Conservation (phyloP, 257 asterid genomes). For the Rhazya stricta region DNA sequence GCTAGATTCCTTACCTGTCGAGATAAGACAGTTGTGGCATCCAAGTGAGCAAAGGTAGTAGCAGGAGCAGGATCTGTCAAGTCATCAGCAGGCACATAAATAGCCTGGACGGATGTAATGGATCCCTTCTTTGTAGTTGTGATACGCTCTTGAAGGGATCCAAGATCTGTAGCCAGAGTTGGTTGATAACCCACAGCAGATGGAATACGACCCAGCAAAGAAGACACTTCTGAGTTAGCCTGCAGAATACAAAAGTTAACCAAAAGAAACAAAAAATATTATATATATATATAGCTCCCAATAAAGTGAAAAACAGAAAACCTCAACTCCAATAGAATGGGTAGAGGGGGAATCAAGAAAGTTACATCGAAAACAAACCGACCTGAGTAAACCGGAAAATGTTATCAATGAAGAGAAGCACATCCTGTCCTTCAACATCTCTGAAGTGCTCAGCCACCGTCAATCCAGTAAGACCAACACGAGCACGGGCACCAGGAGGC, state of each 20-base stretch:
- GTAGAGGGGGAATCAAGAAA: not conserved
- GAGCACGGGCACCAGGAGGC: conserved; percentile 99
- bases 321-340: not conserved
- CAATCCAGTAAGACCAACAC: conserved; percentile 97
- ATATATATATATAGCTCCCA: not conserved
- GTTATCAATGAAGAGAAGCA: conserved; percentile 96
- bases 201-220: conserved; percentile 99
- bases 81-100: conserved; percentile 99
- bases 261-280: not conserved
- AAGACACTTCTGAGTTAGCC: conserved; percentile 99
- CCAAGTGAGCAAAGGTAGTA: conserved; percentile 99
- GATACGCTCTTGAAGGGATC: conserved; percentile 97
- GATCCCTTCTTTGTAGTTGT: conserved; percentile 97
- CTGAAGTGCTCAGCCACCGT: conserved; percentile 99
- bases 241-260: conserved; percentile 16
- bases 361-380: conserved; percentile 9
- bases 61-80: conserved; percentile 99
- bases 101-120: conserved; percentile 96
- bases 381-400: conserved; percentile 98
- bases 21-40: conserved; percentile 98
- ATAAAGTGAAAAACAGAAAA: not conserved
- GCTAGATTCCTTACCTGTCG: conserved; percentile 47
- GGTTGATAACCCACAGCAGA: conserved; percentile 99
- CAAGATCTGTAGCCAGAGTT: conserved; percentile 98
- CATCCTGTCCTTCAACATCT: conserved; percentile 99